Evolutionary conservation across 306 rosid species (phyloP).

Genomic region (Dryas octopetala): DNA sequence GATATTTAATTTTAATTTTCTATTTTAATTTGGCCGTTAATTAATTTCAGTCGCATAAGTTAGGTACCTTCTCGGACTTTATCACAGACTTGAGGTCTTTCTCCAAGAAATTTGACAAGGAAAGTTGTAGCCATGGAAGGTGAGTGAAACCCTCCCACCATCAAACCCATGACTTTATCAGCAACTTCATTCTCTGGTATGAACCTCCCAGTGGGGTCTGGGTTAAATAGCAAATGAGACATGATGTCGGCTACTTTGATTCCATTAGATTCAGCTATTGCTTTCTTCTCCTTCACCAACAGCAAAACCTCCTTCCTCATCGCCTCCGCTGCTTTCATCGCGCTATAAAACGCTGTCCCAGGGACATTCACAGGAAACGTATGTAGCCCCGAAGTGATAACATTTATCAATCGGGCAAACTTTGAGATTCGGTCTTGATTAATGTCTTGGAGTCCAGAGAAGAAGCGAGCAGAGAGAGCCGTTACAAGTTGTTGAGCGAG

Average conservation of each 20-base stretch:
- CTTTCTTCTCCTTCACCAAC: constrained; percentile 15
- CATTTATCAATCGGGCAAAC: not conserved
- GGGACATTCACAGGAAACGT: constrained; percentile 1
- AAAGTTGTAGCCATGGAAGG: constrained; percentile 15
- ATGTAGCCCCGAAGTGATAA: not conserved
- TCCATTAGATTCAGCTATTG: not conserved
- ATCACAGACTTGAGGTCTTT: constrained; percentile 43
- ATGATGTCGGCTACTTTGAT: not conserved
- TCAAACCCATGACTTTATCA: constrained; percentile 13
- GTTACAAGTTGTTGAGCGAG: constrained; percentile 6
- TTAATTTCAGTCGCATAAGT: too few species aligned
- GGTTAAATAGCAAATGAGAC: not conserved
- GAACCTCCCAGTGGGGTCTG: not conserved
- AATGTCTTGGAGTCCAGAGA: constrained; percentile 11
- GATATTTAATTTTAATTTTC: too few species aligned
- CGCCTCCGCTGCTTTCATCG: constrained; percentile 4
- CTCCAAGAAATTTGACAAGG: constrained; percentile 43
- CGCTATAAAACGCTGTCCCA: not conserved
- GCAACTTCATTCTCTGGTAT: constrained; percentile 14
- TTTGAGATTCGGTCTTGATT: not conserved
- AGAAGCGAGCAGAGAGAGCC: not conserved
- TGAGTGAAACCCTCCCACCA: not conserved
- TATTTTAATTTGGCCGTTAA: too few species aligned
- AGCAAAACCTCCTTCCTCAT: not conserved
- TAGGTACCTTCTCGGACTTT: constrained; percentile 39